Base-by-base conservation (phyloP, 2,329 filamentous ascomycete genomes). In the Ceratocystis alfenasii region DNA sequence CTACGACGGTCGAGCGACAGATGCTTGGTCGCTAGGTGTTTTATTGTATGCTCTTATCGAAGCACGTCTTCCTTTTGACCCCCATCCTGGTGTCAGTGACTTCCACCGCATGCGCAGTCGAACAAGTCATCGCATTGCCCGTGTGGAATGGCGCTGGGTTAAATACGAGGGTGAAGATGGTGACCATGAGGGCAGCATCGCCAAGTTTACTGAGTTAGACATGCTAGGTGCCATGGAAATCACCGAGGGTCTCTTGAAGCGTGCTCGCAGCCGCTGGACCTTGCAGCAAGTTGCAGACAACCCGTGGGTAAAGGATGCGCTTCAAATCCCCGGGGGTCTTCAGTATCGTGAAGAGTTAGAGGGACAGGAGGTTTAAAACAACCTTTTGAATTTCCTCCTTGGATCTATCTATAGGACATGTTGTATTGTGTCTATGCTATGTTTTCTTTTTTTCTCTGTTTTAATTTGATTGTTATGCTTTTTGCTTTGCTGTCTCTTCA, bases 91-190 rank as follows among this genome's bases (percentile, higher is more conserved):
- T 17, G 88, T 89, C 71, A 87, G 85, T 61, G 90, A 91, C 71
- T 84, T 84, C 30, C 83, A 87, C 69, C 85, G 87, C 70, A 87
- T 90, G 82, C 80, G 88, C 71, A 92, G 88, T 70, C 81, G 90
- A 65, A 93, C 90, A 0, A 93, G 88, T 64, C 94, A 99, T 74
- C 87, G 92, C n/a, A 97, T 99, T 68, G 94, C 94, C 1, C 82
- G 94, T 45, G 89, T 92, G 63, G 94, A 99, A 73, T 99, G 94
- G 94, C 85, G 88, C 61, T 99, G 94, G 94, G 86, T 90, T 68
- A 85, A 88, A 68, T 96, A 88, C 73, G 90, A 86, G 1, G 87
- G 91, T 66, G 85, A 87, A 10, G 89, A 95, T 65, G 91, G 90
- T 45, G 90, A 96, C 65, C 94, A 95, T 80, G 90, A 96, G 62